A percentile compares a stretch with the other conserved stretches of the same genome.
Conservation (phyloP, 2,329 filamentous ascomycete species). For the Fusarium liriodendri region DNA sequence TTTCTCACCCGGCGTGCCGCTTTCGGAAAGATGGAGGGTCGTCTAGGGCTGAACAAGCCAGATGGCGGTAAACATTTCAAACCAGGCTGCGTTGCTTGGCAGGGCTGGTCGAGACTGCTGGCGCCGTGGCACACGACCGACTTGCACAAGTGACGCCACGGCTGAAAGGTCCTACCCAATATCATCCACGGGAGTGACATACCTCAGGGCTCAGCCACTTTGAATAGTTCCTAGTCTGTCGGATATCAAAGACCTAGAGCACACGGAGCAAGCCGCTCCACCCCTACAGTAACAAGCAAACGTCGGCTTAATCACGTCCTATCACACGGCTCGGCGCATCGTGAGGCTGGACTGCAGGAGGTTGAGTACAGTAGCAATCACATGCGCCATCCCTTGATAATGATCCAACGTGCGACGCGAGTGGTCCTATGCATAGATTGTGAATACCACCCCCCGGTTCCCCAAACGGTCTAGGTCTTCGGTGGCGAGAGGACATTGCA, state of each 20-base stretch:
- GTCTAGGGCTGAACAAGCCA: not conserved
- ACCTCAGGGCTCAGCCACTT: constrained; percentile 12
- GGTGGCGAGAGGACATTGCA: constrained; percentile 23
- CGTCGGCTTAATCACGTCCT: not conserved
- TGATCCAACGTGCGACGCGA: not conserved
- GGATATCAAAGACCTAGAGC: not conserved
- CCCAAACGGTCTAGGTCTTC: constrained; percentile 20
- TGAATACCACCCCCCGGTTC: not conserved
- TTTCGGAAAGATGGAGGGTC: constrained; percentile 11
- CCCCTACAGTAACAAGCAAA: not conserved
- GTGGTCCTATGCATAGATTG: constrained; percentile 5
- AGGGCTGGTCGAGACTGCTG: constrained; percentile 17
- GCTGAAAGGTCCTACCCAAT: constrained; percentile 17
- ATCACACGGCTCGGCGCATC: constrained; percentile 18
- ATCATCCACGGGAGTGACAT: constrained; percentile 16
- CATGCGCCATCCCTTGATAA: constrained; percentile 11
- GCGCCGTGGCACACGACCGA: constrained; percentile 6
- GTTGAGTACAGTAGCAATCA: constrained; percentile 23
- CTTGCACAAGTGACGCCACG: constrained; percentile 24
- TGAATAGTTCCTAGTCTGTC: constrained; percentile 13
- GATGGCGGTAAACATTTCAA: constrained; percentile 13
- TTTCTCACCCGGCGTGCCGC: constrained; percentile 23
- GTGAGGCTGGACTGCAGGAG: constrained; percentile 33
- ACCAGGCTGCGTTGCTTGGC: constrained; percentile 3
- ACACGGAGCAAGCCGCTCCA: constrained; percentile 12